phyloP scores from a whole-genome alignment of 164 flowering plant species.

The Houttuynia cordata region DNA sequence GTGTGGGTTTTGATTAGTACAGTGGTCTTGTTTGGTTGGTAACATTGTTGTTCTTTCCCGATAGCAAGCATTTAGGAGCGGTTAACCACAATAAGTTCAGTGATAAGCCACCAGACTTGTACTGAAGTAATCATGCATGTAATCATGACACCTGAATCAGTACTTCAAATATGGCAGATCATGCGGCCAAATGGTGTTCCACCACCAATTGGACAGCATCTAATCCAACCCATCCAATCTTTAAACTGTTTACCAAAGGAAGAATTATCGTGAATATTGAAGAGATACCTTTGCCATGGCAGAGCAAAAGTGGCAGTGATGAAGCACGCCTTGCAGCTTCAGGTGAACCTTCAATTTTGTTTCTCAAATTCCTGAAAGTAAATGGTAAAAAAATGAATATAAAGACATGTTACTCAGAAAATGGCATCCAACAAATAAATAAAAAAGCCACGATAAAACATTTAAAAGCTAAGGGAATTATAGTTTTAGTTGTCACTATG shows the following conservation, averaged over 20 bases:
- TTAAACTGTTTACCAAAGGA: not conserved
- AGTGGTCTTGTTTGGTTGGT: not conserved
- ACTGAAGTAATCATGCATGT: not conserved
- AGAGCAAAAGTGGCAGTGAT: conserved; percentile 70
- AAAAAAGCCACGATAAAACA: no score
- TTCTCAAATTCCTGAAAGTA: conserved; percentile 49
- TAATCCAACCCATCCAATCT: not conserved
- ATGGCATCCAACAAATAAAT: no score
- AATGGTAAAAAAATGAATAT: not conserved
- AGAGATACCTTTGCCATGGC: conserved; percentile 70
- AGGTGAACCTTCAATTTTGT: conserved; percentile 65
- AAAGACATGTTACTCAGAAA: no score
- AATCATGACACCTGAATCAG: not conserved
- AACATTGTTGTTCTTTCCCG: not conserved
- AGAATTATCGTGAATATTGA: not conserved
- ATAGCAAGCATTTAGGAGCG: not conserved
- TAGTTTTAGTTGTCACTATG: not conserved
- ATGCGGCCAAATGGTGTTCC: not conserved
- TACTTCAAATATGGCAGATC: no score
- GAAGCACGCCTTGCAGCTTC: conserved; percentile 85
- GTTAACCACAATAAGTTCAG: no score
- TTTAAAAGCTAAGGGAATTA: not conserved
- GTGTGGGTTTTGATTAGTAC: no score
- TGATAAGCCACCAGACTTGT: not conserved
- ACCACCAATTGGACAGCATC: not conserved